Evolutionary conservation across 371 early-diverging fungal species (phyloP).

Genomic region (Nematocida homosporus): DNA sequence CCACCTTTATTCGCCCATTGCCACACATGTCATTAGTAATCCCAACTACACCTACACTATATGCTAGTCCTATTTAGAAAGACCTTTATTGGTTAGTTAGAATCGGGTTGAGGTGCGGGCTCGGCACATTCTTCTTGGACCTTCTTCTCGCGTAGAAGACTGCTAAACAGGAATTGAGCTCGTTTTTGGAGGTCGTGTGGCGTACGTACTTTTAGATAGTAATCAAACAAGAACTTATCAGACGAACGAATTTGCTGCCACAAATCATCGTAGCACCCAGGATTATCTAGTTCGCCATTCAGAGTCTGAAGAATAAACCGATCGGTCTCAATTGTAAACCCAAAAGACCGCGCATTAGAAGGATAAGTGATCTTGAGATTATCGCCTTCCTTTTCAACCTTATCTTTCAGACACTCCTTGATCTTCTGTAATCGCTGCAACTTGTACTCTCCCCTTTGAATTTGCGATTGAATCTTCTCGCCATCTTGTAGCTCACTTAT

Average conservation of each 20-base stretch:
- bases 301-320: slow-evolving; percentile 46
- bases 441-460: slow-evolving; percentile 55
- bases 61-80: no score
- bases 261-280: slow-evolving; percentile 58
- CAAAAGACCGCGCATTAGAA: slow-evolving; percentile 34
- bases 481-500: slow-evolving; percentile 60
- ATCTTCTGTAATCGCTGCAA: slow-evolving; percentile 43
- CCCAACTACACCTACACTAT: no score
- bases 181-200: slow-evolving; percentile 59
- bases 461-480: slow-evolving; percentile 56
- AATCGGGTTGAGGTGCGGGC: not conserved
- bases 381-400: slow-evolving; percentile 35
- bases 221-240: slow-evolving; percentile 56
- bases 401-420: slow-evolving; percentile 53
- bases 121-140: slow-evolving; percentile 9
- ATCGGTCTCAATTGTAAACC: slow-evolving; percentile 52
- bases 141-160: slow-evolving; percentile 49
- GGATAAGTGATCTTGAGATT: slow-evolving; percentile 38
- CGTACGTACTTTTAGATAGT: slow-evolving; percentile 53
- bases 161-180: slow-evolving; percentile 47
- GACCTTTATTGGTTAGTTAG: no score
- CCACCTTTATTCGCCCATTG: no score
- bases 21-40: no score
- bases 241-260: slow-evolving; percentile 42
- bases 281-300: slow-evolving; percentile 51